Evolutionary conservation across 164 flowering plant species (phyloP), one percentile per base, ranked within the genome.

Genomic region (Vitis cinerea): DNA sequence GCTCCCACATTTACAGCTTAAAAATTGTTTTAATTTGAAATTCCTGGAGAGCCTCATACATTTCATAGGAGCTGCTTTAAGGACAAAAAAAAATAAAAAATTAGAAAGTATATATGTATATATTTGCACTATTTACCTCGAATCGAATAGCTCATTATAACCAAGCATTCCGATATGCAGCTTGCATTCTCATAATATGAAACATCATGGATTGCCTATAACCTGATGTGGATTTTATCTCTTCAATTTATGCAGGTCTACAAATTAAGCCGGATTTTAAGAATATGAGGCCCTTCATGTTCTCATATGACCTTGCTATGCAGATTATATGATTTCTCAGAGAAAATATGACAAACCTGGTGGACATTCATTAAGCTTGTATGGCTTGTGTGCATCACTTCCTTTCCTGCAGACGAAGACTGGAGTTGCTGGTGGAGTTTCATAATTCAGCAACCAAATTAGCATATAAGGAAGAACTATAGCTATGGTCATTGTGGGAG

Each of bases 221-320:
- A 30, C 44, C 44, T 59, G 37, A 14, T 56, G 11, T 8, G 55
- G 30, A 51, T 29, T 12, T 60, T 23, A 49, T 58, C 61, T 50
- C 27, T 65, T 64, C 51, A 9, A 19, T 47, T 47, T 27, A 14
- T 71, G 68, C 84, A 91, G 97, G 90, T 91, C 60, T 91, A 88
- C 80, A 92, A 87, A 71, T 67, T 92, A 71, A 82, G 78, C 54
- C 86, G 97, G 61, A 91, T 91, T 29, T 70, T 85, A 65, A 84
- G 94, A 79, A 76, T 85, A 61, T 89, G 78, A 87, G n/a, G 54
- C 37, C 4, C 29, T 62, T 31, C 60, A 66, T 51, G 29, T n/a
- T 68, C 15, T 37, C 44, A 37, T 3, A 37, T 37, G 5, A 4
- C 44, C 44, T 37, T 37, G 44, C 44, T 3, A 3, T 37, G 44